These are phyloP conservation scores for Heritiera littoralis DNA, from an alignment of 345 rosid species.

Conservation along the genomic window DNA sequence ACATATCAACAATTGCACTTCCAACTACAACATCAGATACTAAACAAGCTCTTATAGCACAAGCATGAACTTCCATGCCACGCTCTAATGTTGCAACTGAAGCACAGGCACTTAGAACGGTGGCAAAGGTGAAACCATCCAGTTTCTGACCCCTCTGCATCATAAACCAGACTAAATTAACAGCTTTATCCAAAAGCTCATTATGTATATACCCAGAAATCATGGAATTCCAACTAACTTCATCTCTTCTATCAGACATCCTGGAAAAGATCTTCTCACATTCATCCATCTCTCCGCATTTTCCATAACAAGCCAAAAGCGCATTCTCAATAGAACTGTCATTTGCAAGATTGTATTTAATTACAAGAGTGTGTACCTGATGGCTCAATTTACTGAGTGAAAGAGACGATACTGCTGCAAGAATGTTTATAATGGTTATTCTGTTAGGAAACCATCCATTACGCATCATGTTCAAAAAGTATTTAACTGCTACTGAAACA, in stretches of 20 bases:
- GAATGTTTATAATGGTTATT: constrained; percentile 72
- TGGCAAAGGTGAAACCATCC: constrained; percentile 83
- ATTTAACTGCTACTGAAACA: constrained; percentile 47
- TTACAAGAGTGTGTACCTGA: constrained; percentile 66
- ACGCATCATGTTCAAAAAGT: constrained; percentile 60
- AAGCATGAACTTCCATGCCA: constrained; percentile 94
- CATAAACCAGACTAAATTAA: constrained; percentile 79
- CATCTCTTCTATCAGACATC: constrained; percentile 79
- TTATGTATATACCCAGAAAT: constrained; percentile 85
- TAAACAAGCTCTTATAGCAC: constrained; percentile 70
- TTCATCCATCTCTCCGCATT: constrained; percentile 65
- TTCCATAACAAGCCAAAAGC: constrained; percentile 87
- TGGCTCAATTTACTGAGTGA: constrained; percentile 47
- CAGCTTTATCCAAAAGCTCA: constrained; percentile 67
- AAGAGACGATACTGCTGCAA: constrained; percentile 63
- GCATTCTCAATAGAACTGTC: constrained; percentile 74
- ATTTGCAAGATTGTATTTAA: constrained; percentile 51
- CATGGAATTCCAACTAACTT: constrained; percentile 86
- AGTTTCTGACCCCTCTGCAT: constrained; percentile 70
- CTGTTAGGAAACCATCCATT: constrained; percentile 63
- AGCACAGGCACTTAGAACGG: constrained; percentile 95
- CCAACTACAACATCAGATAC: constrained; percentile 89
- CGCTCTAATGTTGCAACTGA: constrained; percentile 84
- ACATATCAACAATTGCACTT: constrained; percentile 92
- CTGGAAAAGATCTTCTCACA: constrained; percentile 80